These are phyloP conservation scores for Vigna reflexopilosa DNA, from an alignment of 306 rosid species.

Conservation along the genomic window DNA sequence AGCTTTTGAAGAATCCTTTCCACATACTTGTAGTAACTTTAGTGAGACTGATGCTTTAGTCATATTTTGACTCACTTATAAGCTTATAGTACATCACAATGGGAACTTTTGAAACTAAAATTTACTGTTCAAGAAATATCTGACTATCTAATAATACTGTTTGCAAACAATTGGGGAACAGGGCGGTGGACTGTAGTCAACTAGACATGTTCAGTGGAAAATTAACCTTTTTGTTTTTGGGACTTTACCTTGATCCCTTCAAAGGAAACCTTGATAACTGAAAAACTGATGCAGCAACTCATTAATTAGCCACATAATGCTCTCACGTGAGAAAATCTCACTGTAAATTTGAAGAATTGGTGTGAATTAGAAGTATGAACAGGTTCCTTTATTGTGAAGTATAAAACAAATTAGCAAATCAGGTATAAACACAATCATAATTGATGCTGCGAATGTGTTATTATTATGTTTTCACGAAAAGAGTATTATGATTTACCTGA, in stretches of 20 bases:
- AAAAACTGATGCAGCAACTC: neutral
- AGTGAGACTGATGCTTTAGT: neutral
- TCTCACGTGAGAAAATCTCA: neutral
- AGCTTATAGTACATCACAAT: neutral
- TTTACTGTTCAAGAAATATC: neutral
- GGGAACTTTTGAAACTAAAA: neutral
- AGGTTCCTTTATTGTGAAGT: neutral
- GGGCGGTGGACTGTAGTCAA: neutral
- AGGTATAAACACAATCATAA: neutral
- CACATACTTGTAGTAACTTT: neutral
- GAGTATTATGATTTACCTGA: neutral
- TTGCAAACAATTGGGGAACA: neutral
- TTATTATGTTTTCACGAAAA: neutral
- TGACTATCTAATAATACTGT: neutral
- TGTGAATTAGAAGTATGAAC: neutral
- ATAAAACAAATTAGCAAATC: neutral
- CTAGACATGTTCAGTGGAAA: neutral
- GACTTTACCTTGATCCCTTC: constrained; percentile 13
- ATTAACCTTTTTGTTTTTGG: constrained; percentile 2
- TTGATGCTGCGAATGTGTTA: neutral
- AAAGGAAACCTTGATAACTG: neutral
- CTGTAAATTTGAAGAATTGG: neutral
- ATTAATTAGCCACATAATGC: neutral
- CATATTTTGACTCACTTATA: neutral
- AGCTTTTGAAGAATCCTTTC: neutral